Evolutionary conservation across 1,139 yeast genomes (phyloP), one percentile per base, ranked within the genome.

Genomic region (Hyphopichia khmerensis): DNA sequence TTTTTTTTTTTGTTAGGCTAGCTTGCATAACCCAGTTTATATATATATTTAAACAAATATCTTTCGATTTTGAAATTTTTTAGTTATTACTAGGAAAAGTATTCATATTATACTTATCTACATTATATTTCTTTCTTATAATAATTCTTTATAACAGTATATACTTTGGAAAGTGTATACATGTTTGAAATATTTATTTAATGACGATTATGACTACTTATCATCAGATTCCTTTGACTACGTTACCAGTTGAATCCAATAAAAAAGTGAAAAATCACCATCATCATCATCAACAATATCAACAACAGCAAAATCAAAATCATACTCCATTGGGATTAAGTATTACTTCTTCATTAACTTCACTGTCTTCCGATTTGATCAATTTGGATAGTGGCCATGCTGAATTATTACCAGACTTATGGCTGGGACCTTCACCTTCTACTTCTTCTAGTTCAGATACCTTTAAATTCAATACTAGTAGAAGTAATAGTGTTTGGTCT

Each of bases 351-450:
- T 61, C 64, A 16, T 49, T 60, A 30, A 48, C 62, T 6, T 51
- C 59, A 9, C 56, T 65, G 11, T 51, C 58, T 6, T 53, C 59
- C 7, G 62, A 57, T 40, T 50, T 59, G 33, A 56, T 55, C 19
- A 62, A 55, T 19, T 44, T 55, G 40, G 52, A 54, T 33, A 56
- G 56, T 14, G 38, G n/a, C 5, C 21, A 3, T 3, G 35, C 9
- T 8, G 71, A 63, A 40, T 60, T 67, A 43, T 60, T 67, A 49
- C 64, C 69, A 9, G 72, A 65, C 39, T 60, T 67, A 45, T 67
- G 73, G 73, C 66, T 34, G 41, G 41, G 41, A 13, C 36, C 40
- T 16, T 32, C 35, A 15, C 13, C 36, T 18, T 34, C 38, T 13
- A 39, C 35, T 33, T 29, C 32, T 4, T n/a, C 32, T 4, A 14